Evolutionary conservation across 805 yeast genomes (phyloP).

Genomic region (Hyphopichia homilentoma): DNA sequence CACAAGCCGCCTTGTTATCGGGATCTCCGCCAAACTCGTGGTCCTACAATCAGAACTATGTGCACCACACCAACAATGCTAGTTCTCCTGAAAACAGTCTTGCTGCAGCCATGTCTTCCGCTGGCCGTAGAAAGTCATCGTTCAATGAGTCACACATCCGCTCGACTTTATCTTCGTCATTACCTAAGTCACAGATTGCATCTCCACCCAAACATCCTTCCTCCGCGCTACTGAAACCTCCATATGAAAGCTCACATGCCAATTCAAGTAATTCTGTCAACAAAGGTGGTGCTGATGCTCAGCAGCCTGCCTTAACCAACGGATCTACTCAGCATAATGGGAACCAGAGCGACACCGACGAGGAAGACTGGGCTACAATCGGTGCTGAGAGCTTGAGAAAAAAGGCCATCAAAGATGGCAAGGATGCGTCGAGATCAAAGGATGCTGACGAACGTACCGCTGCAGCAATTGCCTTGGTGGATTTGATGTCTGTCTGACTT

Average conservation of each 20-base stretch:
- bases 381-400: conserved; percentile 70
- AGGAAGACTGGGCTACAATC: conserved; percentile 92
- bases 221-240: conserved; percentile 9
- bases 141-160: conserved; percentile 38
- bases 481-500: conserved; percentile 37
- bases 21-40: conserved; percentile 21
- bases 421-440: conserved; percentile 2
- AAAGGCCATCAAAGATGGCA: conserved; percentile 11
- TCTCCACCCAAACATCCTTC: conserved; percentile 7
- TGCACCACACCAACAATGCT: conserved; percentile 5
- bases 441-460: conserved; percentile 49
- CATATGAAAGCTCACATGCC: conserved; percentile 5
- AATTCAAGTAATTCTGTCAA: conserved; percentile 9
- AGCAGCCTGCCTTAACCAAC: not conserved
- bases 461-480: conserved; percentile 58
- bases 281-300: not conserved
- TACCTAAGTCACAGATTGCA: conserved; percentile 9
- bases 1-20: conserved; percentile 14
- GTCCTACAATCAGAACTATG: conserved; percentile 8
- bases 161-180: conserved; percentile 21
- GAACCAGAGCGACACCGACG: conserved; percentile 75
- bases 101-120: conserved; percentile 14
- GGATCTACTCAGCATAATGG: not conserved
- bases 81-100: conserved; percentile 16
- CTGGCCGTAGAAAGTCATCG: conserved; percentile 33